Conservation (phyloP, 1,284 basidiomycete genomes). For the Stygiomarasmius scandens region DNA sequence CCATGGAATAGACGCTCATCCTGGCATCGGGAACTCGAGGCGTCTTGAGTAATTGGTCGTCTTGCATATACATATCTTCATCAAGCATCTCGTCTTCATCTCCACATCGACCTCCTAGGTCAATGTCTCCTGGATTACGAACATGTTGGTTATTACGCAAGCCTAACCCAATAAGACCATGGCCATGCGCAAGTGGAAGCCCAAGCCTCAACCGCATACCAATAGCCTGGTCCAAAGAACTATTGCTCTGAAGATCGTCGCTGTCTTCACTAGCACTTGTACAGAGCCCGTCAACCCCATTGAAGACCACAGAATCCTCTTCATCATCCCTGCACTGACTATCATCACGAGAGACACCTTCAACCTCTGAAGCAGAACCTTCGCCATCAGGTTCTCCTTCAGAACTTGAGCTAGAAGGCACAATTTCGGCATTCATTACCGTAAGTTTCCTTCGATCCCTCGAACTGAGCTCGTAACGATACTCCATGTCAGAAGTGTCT, state of each 20-base stretch:
- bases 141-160: constrained; percentile 4
- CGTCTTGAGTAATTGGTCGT: neutral
- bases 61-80: neutral
- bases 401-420: constrained; percentile 36
- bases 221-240: neutral
- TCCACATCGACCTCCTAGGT: neutral
- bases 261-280: neutral
- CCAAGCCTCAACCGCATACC: neutral
- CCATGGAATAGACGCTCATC: constrained; percentile 7
- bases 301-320: neutral
- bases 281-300: neutral
- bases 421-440: constrained; percentile 54
- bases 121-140: constrained; percentile 9
- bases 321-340: constrained; percentile 2
- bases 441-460: constrained; percentile 45
- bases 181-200: neutral
- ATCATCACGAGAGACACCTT: too few species aligned
- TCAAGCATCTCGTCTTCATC: neutral
- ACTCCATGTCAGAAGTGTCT: constrained; percentile 48
- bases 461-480: constrained; percentile 38
- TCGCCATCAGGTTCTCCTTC: constrained; percentile 34
- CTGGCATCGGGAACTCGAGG: neutral
- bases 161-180: neutral
- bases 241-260: neutral
- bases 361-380: neutral